These are phyloP conservation scores for Phialocephala subalpina DNA, from an alignment of 2,329 filamentous ascomycete species.

Conservation along the genomic window DNA sequence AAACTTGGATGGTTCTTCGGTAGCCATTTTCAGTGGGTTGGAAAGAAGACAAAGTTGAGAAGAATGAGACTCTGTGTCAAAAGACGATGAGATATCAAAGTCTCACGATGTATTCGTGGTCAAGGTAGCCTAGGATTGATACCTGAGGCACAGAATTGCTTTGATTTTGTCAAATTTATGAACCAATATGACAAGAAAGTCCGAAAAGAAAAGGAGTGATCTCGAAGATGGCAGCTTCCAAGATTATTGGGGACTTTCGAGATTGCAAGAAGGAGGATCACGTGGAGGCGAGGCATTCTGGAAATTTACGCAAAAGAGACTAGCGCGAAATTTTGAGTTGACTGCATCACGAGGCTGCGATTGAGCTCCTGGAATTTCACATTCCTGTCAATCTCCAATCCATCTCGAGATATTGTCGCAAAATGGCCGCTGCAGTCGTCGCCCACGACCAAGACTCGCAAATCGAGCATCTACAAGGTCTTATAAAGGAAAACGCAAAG, in stretches of 20 bases:
- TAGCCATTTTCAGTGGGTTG: constrained; percentile 15
- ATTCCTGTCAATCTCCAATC: constrained; percentile 9
- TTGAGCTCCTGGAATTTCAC: constrained; percentile 13
- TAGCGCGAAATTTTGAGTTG: constrained; percentile 2
- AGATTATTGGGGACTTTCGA: not conserved
- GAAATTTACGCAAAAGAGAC: not conserved
- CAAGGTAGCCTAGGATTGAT: constrained; percentile 17
- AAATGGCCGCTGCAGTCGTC: constrained; percentile 22
- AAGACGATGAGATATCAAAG: constrained; percentile 8
- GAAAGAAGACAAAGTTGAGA: not conserved
- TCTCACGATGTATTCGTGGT: constrained; percentile 18
- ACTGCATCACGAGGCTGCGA: constrained; percentile 3
- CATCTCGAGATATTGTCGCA: not conserved
- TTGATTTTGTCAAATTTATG: not conserved
- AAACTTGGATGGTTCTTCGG: constrained; percentile 66
- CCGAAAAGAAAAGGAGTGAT: not conserved
- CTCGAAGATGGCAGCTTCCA: not conserved
- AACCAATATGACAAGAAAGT: not conserved
- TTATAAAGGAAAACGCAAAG: constrained; percentile 53
- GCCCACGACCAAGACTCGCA: constrained; percentile 13
- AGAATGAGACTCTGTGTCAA: not conserved
- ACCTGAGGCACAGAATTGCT: constrained; percentile 18
- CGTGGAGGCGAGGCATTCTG: not conserved
- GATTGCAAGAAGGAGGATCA: not conserved
- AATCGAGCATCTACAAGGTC: constrained; percentile 45